Base-by-base conservation (phyloP, 75 land plant genomes). In the Adiantum capillusveneris region DNA sequence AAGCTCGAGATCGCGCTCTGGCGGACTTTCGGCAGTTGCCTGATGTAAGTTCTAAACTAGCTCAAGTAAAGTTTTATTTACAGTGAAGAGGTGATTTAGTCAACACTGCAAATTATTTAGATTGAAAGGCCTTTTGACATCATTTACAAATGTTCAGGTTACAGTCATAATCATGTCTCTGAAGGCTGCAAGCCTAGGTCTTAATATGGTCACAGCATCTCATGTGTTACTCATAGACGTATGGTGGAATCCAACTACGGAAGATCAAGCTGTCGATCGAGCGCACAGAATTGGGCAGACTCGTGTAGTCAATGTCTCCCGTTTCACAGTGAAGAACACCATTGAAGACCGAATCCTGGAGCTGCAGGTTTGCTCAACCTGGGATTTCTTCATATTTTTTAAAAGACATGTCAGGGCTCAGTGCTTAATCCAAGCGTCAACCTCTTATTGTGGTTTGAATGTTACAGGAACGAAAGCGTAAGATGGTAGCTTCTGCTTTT, bases 211-310 rank as follows among this genome's bases (percentile, higher is more conserved):
- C 58, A 83, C 90, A 57, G 98, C 98, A 22, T 79, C 76, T 42
- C 90, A 85, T 77, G 95, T 93, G 59, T 83, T 93, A 26, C 87
- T 93, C 44, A 72, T 93, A 43, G 98, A 93, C 65, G 90, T 88
- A 41, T 93, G 98, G 98, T 93, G 98, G 98, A 93, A 93, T 75
- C 98, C 98, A 13, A 87, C 88, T 29, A 87, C 95, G 14, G 98
- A 93, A 79, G 98, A 93, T 62, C 98, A 93, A 66, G 98, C 98
- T 39, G 71, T 93, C 59, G 98, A 93, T 64, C 79, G 98, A 58
- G 98, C 98, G 31, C 98, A 93, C 65, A 71, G 98, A 64, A 93
- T 93, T 57, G 98, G 98, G 31, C 98, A 93, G 72, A 93, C 87
- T 11, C 90, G 95, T 46, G 70, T 79, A 41, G 98, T 93, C 30